Conservation (phyloP, 2,329 filamentous ascomycete genomes). For the Aspergillus carbonarius region DNA sequence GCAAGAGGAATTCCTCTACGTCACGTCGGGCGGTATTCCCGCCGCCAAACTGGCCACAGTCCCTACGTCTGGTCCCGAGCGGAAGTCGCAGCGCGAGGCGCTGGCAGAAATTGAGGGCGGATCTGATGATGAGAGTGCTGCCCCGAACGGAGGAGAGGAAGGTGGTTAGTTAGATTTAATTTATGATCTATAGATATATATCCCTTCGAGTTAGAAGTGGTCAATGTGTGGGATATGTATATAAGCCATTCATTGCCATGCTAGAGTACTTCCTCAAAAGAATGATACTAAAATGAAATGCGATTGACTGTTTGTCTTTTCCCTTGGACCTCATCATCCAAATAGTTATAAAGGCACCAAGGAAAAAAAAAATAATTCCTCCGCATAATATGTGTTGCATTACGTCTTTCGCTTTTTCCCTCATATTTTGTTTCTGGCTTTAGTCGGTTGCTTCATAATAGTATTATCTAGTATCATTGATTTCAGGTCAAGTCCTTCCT, state of each 20-base stretch:
- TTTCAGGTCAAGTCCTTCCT: too few species aligned
- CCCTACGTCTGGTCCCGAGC: conserved; percentile 4
- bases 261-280: too few species aligned
- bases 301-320: too few species aligned
- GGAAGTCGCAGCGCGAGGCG: conserved; percentile 29
- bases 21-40: conserved; percentile 67
- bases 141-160: neutral
- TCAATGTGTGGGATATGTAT: neutral
- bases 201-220: neutral
- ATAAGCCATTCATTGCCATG: neutral
- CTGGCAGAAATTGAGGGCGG: conserved; percentile 33
- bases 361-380: too few species aligned
- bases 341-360: too few species aligned
- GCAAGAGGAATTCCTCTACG: conserved; percentile 70
- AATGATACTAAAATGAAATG: too few species aligned
- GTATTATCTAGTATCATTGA: too few species aligned
- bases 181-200: neutral
- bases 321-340: too few species aligned
- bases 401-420: too few species aligned
- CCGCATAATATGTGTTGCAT: too few species aligned
- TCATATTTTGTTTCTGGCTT: too few species aligned
- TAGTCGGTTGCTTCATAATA: too few species aligned
- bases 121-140: conserved; percentile 30
- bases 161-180: neutral
- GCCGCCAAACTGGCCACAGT: conserved; percentile 50